Percentiles rank a stretch among this genome's conserved stretches.
Conservation (phyloP, 129 eudicot species). For the Centrapalus pauciflorus region DNA sequence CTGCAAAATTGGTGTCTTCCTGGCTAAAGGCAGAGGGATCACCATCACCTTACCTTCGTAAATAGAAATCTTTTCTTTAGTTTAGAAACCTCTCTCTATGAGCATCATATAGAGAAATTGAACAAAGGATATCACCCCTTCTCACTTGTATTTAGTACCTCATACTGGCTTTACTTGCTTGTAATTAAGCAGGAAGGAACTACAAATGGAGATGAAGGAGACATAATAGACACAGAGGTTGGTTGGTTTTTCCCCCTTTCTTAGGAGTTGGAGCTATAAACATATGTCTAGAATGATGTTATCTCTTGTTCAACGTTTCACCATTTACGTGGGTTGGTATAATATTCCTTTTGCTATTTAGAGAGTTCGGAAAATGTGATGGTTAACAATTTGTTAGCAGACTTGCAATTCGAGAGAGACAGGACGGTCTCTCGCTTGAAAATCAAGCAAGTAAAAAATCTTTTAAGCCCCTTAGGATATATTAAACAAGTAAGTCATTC, state of each 20-base stretch:
- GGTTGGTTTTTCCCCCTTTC: not conserved
- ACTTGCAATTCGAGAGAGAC: constrained; percentile 41
- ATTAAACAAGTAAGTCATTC: no score
- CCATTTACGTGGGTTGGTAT: not conserved
- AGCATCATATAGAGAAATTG: no score
- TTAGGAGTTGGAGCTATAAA: no score
- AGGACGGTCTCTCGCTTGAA: constrained; percentile 26
- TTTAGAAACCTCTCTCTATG: no score
- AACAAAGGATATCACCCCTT: no score
- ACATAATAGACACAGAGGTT: constrained; percentile 35
- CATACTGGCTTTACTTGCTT: not conserved
- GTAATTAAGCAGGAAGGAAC: constrained; percentile 19
- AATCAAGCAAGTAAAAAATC: constrained; percentile 21
- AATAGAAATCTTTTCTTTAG: no score
- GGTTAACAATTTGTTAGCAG: constrained; percentile 29
- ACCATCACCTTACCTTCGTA: no score
- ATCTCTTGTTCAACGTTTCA: not conserved
- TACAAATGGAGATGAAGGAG: constrained; percentile 21
- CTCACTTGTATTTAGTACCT: no score
- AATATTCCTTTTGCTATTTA: constrained; percentile 25
- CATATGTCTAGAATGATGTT: no score
- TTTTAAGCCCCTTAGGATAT: no score
- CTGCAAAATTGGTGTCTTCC: no score
- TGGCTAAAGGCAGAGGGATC: no score
- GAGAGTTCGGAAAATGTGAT: constrained; percentile 21